These are phyloP conservation scores for Pueraria montana DNA, from an alignment of 306 rosid genomes.

Conservation along the genomic window DNA sequence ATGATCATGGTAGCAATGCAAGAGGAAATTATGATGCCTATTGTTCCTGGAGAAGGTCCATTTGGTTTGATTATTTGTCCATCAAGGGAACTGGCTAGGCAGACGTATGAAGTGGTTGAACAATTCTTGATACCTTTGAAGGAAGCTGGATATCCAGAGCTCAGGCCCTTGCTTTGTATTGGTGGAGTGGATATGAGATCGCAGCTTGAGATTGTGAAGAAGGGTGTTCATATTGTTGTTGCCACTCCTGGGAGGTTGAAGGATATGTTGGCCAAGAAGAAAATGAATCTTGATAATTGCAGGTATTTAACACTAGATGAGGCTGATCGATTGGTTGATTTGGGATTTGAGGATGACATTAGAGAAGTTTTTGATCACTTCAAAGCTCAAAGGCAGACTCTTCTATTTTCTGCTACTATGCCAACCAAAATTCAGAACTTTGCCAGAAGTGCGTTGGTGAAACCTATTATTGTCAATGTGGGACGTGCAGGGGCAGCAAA, in stretches of 20 bases:
- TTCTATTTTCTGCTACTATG: conserved; percentile 94
- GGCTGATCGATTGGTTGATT: conserved; percentile 94
- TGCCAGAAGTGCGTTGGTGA: conserved; percentile 90
- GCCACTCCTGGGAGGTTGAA: conserved; percentile 97
- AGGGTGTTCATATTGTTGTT: conserved; percentile 95
- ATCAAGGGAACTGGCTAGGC: conserved; percentile 95
- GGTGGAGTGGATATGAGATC: conserved; percentile 96
- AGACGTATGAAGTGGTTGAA: conserved; percentile 92
- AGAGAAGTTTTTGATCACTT: conserved; percentile 94
- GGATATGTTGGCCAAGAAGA: conserved; percentile 95
- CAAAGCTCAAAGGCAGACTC: conserved; percentile 93
- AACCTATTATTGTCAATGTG: conserved; percentile 75
- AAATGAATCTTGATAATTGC: conserved; percentile 91
- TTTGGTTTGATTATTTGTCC: conserved; percentile 86
- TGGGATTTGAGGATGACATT: conserved; percentile 92
- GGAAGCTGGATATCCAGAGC: conserved; percentile 93
- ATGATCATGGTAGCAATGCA: conserved; percentile 93
- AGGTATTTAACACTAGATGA: conserved; percentile 91
- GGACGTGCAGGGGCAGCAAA: conserved; percentile 98
- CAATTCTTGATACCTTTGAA: conserved; percentile 74
- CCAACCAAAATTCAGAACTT: conserved; percentile 91
- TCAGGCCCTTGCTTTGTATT: conserved; percentile 90
- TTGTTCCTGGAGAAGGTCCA: conserved; percentile 93
- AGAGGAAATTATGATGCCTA: conserved; percentile 96
- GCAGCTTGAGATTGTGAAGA: conserved; percentile 86